Evolutionary conservation across 345 rosid species (phyloP), one percentile per base, ranked within the genome.

Genomic region (Populus alba): DNA sequence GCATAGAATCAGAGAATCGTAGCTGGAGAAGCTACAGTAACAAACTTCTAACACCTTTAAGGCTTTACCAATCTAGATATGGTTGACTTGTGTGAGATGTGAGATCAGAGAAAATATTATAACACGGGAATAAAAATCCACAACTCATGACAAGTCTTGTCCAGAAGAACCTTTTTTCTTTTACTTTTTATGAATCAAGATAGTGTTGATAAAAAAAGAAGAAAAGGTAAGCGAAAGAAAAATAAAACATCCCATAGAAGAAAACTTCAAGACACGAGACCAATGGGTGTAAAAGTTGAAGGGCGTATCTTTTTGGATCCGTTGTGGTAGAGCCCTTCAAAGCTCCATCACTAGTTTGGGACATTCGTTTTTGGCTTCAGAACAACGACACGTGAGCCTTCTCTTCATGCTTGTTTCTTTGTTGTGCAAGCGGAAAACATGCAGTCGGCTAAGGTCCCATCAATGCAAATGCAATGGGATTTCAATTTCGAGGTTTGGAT

Each of bases 391-490:
- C 82, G 80, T 82, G 33, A 61, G 65, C 27, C 45, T 27, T 62
- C 12, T 6, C 15, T 55, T 12, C 18, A 53, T 55, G 39, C 76
- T 55, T 71, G 76, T 43, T 65, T 51, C 45, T 57, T 65, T 77
- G 67, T 6, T 20, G 49, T 29, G 29, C 67, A 70, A 74, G 67
- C 62, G 77, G 77, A 70, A 7, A 43, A 31, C 79, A 39, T 66
- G 83, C 74, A 66, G 51, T 6, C 38, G 70, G 16, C 78, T 2
- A 37, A 16, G 76, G 82, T 17, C 68, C 82, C 78, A 61, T n/a
- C 51, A 45, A n/a, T 43, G 55, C 35, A 37, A 66, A 68, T 3
- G 47, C 77, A 72, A n/a, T 2, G 57, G 70, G 20, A 63, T 22
- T 22, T 18, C 63, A 1, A 11, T 13, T 25, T 45, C 4, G 27